Conservation (phyloP, 768 basidiomycete species). For the Lactarius trivialis region DNA sequence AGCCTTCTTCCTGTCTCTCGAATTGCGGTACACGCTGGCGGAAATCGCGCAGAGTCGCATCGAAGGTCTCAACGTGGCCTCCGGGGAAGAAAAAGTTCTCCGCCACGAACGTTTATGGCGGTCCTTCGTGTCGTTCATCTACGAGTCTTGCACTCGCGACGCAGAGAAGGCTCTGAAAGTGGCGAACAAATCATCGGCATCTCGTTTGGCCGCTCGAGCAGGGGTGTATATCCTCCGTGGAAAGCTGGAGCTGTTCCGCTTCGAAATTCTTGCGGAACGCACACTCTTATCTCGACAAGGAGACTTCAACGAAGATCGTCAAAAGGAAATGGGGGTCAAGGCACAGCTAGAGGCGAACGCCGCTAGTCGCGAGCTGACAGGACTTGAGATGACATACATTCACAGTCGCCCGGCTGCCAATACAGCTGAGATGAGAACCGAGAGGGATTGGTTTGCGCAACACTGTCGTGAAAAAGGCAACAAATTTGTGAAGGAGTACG, state of each 20-base stretch:
- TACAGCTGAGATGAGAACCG: constrained; percentile 18
- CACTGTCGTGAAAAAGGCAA: constrained; percentile 25
- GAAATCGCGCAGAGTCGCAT: constrained; percentile 28
- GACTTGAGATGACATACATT: constrained; percentile 20
- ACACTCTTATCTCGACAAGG: constrained; percentile 5
- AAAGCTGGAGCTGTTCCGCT: constrained; percentile 28
- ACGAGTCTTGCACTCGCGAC: constrained; percentile 27
- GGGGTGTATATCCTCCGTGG: constrained; percentile 24
- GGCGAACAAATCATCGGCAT: constrained; percentile 27
- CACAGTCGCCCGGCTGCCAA: constrained; percentile 23
- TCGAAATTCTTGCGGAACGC: constrained; percentile 20
- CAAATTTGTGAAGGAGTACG: constrained; percentile 24
- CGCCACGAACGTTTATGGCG: constrained; percentile 23
- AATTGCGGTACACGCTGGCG: constrained; percentile 31
- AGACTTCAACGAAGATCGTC: neutral
- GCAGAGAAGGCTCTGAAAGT: constrained; percentile 25
- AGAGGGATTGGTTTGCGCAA: constrained; percentile 27
- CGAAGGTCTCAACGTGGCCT: constrained; percentile 11
- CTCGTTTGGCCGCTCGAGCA: constrained; percentile 27
- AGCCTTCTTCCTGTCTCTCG: constrained; percentile 32
- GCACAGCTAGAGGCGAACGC: neutral
- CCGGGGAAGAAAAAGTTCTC: constrained; percentile 1
- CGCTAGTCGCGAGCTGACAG: neutral
- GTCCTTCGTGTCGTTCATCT: constrained; percentile 25
- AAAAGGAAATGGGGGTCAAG: neutral